Base-by-base conservation (phyloP, 2,329 filamentous ascomycete species). In the Pestalotiopsis sp. region DNA sequence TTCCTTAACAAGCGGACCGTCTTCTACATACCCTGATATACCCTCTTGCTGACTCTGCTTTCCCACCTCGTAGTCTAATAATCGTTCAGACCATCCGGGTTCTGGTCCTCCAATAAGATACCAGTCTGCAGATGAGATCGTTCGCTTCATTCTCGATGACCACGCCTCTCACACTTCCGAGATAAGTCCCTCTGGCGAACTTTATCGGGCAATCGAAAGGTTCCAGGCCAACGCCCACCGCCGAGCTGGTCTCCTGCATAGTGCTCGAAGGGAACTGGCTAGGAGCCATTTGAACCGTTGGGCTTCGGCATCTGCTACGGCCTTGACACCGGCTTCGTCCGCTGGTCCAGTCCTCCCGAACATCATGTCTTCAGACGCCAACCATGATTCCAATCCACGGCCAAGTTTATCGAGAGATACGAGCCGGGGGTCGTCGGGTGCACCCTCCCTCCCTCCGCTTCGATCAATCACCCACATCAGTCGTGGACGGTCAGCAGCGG, bases 141-240 rank as follows among this genome's bases (percentile, higher is more conserved):
- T 83, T 27, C 78, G 78, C 65, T 80, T 78, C 66, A 81, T 82
- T 66, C 78, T 83, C 73, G 78, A 83, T 74, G 78, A 79, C 70
- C 74, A 79, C 71, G 73, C 79, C 67, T 70, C 78, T 45, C 59
- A 67, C 17, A 74, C 78, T 70, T 73, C 77, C 67, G 75, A 81
- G 57, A 79, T 82, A 59, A 82, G 79, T 64, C 79, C 80, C 23
- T 84, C 82, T 31, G 81, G 81, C 71, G 81, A 84, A 75, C 73
- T 84, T 63, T 81, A 79, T 70, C 76, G 81, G 72, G 79, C 80
- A 65, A 80, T 84, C 80, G 81, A 81, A 70, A 78, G 80, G 69
- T 82, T 78, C 66, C 78, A 82, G 72, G 74, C 78, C 68, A 78
- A 82, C 73, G 73, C 78, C 67, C 72, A 74, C 68, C 73, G 72